A percentile compares a stretch with the other conserved stretches of the same genome.
phyloP scores from a whole-genome alignment of 2,329 filamentous ascomycete species.

The Penicillium sp. region DNA sequence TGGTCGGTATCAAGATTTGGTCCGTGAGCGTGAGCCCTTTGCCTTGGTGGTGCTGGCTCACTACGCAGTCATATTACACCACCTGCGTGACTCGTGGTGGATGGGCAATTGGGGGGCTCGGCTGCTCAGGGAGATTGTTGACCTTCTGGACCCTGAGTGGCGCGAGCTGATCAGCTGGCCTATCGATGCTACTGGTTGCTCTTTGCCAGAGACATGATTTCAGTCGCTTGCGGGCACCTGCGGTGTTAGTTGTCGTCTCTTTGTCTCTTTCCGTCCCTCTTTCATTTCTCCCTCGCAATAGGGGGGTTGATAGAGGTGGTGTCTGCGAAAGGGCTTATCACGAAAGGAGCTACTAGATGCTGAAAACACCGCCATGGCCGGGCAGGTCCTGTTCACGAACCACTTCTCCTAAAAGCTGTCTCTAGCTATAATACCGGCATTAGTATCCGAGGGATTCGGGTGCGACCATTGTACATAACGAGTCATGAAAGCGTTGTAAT shows the following conservation, averaged over 20 bases:
- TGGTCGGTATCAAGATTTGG: constrained; percentile 60
- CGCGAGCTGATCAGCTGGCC: constrained; percentile 37
- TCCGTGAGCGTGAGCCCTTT: constrained; percentile 43
- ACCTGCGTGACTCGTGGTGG: constrained; percentile 70
- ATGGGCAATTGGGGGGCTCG: constrained; percentile 67
- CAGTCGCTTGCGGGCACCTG: not conserved
- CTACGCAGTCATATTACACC: constrained; percentile 57
- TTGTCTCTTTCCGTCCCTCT: not conserved
- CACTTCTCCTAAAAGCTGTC: not conserved
- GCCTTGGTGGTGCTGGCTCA: constrained; percentile 50
- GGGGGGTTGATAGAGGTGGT: not conserved
- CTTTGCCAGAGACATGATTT: constrained; percentile 21
- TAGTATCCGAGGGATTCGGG: not conserved
- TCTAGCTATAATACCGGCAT: constrained; percentile 10
- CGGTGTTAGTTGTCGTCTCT: not conserved
- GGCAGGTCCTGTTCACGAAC: not conserved
- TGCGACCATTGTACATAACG: constrained; percentile 16
- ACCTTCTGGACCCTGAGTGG: constrained; percentile 32
- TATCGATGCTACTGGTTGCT: constrained; percentile 38
- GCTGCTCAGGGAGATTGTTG: constrained; percentile 65
- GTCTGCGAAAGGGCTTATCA: not conserved
- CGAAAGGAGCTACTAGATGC: not conserved
- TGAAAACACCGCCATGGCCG: not conserved
- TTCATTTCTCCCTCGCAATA: not conserved
- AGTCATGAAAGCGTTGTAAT: constrained; percentile 19